Base-by-base conservation (phyloP, 2,329 filamentous ascomycete genomes). In the Apiospora hydei region DNA sequence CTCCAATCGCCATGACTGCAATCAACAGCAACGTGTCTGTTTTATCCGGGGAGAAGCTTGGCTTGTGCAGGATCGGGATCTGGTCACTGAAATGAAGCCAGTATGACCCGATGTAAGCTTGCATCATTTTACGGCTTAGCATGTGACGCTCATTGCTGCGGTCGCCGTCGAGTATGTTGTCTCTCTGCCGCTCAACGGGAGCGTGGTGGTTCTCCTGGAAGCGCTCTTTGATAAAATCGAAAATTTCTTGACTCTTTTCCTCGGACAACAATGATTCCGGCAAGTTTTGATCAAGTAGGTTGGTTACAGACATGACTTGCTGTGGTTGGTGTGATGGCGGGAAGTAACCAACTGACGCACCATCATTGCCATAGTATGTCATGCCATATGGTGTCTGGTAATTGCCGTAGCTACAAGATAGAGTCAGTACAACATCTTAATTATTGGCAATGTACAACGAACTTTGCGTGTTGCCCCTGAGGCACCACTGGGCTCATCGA, bases 21-120 rank as follows among this genome's bases (percentile, higher is more conserved):
- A 98, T 88, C 21, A 99, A 84, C 10, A 98, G 86, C 26, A 98
- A 85, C 76, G 94, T 95, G 0, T 94, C 94, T 34, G 94, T 96
- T 74, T 91, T 93, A 78, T 97, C 94, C 0, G 96, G 92, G 5
- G 91, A 93, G 82, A 98, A 99, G 0, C 96, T 98, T 4, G 96
- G 95, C 79, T 95, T 94, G 82, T 99, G 96, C 67, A 98, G 86
- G 73, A 99, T 98, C 1, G 96, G 96, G 74, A 98, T 88, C 81
- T 98, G 96, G 70, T 95, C 93, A 81, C 96, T 97, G 78, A 98
- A 97, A 81, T 98, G 93, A 70, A 93, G 88, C 96, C 96, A 99
- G 82, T 97, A 99, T 1, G 95, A 97, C 14, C 91, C 89, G 75
- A 97, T 95, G 79, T 98, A 98, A 3, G 92, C 92, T 82, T 98